Evolutionary conservation across 768 basidiomycete genomes (phyloP), one percentile per base, ranked within the genome.

Genomic region (Tulasnella sp.): DNA sequence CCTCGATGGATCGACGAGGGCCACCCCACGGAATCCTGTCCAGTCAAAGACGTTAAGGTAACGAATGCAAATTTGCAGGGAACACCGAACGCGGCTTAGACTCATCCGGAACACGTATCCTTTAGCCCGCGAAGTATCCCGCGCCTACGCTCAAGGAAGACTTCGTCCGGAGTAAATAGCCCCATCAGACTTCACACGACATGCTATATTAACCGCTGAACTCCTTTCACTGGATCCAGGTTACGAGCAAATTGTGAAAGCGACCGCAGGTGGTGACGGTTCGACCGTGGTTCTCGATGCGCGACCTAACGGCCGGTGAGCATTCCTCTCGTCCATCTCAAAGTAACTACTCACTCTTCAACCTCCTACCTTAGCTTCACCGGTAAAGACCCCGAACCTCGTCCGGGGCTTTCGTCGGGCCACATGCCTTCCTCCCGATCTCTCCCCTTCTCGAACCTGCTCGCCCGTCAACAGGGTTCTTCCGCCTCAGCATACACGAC

Each of bases 381-480:
- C 32, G 95, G 95, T 19, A 83, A 82, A 39, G 90, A 90, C 39
- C 90, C 94, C 9, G 97, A 99, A 79, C 97, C 97, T 14, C 87
- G 97, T 16, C 86, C 92, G 16, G 90, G 90, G 17, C 83, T 98
- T 68, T 85, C 92, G 26, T 93, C 92, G 0, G 97, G 97, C 0
- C 97, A 98, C 79, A 95, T 98, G 69, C 95, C 96, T 0, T 81
- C 89, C 79, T 92, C 95, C 0, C 82, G 88, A 75, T 91, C 93
- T 1, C 82, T 97, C 8, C 92, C 97, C 0, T 99, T 97, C 82
- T 88, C 83, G 74, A 73, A 81, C 37, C 93, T 96, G 78, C 82
- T 95, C 73, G 80, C 81, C 65, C 79, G 80, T n/a, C 79, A 81
- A 74, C 76, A 78, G 5, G 3, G 22, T 63, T 77, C 80, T 67